Evolutionary conservation across 345 rosid genomes (phyloP).

Genomic region (Iberis pinnata): DNA sequence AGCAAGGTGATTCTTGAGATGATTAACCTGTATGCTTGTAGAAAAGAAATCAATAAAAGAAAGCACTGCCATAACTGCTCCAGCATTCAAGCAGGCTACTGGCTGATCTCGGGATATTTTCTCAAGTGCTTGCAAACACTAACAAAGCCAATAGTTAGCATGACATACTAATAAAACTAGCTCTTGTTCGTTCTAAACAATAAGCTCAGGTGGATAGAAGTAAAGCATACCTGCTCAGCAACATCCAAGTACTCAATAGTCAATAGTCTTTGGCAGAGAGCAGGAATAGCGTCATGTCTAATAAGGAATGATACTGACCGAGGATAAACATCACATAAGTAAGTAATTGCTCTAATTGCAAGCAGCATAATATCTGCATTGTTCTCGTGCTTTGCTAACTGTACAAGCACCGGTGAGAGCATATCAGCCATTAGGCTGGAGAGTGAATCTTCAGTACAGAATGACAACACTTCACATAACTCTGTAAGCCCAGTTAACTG

Average conservation of each 20-base stretch:
- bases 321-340: constrained; percentile 85
- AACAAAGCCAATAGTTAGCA: constrained; percentile 14
- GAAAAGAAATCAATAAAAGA: constrained; percentile 77
- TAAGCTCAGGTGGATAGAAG: not conserved
- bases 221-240: constrained; percentile 72
- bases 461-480: constrained; percentile 85
- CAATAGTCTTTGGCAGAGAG: constrained; percentile 70
- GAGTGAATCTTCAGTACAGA: constrained; percentile 71
- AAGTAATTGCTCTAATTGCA: constrained; percentile 80
- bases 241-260: constrained; percentile 83
- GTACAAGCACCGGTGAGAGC: constrained; percentile 71
- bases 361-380: constrained; percentile 67
- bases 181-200: not conserved
- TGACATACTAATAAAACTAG: not conserved
- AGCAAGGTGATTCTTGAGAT: constrained; percentile 4
- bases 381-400: constrained; percentile 51
- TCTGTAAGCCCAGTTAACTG: constrained; percentile 63
- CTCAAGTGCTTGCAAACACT: constrained; percentile 99
- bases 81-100: constrained; percentile 74
- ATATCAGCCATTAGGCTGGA: constrained; percentile 57
- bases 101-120: constrained; percentile 90
- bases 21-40: constrained; percentile 70
- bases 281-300: constrained; percentile 67
- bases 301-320: constrained; percentile 64
- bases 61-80: constrained; percentile 84